These are phyloP conservation scores for Cavenderia fasciculata DNA, from an alignment of 78 protist genomes.

Conservation along the genomic window DNA sequence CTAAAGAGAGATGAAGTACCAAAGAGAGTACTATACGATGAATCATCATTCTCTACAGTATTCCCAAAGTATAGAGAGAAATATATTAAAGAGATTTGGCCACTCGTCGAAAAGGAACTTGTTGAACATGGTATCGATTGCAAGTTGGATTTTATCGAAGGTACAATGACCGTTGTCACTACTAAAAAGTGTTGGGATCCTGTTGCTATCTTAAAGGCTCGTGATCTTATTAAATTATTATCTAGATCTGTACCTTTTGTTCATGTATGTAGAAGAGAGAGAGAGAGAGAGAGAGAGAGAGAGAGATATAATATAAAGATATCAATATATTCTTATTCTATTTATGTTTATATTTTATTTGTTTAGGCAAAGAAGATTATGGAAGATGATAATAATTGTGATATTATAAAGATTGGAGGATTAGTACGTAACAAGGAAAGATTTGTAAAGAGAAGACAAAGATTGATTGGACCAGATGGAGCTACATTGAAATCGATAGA, in stretches of 20 bases:
- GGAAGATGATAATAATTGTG: slow-evolving; percentile 92
- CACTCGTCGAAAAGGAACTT: slow-evolving; percentile 77
- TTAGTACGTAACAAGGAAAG: slow-evolving; percentile 91
- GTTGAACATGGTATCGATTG: slow-evolving; percentile 83
- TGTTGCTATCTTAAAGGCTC: slow-evolving; percentile 94
- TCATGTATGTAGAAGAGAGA: slow-evolving; percentile 80
- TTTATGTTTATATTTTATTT: too few species aligned
- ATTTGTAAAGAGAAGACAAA: slow-evolving; percentile 97
- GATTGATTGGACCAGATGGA: slow-evolving; percentile 99
- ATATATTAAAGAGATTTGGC: slow-evolving; percentile 93
- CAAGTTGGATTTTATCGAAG: slow-evolving; percentile 95
- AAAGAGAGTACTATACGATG: slow-evolving; percentile 80
- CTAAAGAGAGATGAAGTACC: slow-evolving; percentile 58
- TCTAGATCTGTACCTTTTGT: slow-evolving; percentile 94
- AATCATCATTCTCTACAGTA: slow-evolving; percentile 92
- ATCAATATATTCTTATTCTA: too few species aligned
- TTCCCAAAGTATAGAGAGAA: slow-evolving; percentile 96
- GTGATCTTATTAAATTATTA: slow-evolving; percentile 94
- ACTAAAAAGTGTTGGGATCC: slow-evolving; percentile 99
- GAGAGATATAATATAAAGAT: too few species aligned
- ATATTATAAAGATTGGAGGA: slow-evolving; percentile 94
- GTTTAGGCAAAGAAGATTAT: slow-evolving; percentile 87
- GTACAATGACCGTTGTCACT: slow-evolving; percentile 97
- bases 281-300: too few species aligned
- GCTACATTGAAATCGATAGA: slow-evolving; percentile 97